A percentile compares a stretch with the other conserved stretches of the same genome.
Conservation (phyloP, 2,329 filamentous ascomycete genomes). For the Penicillium sp. region DNA sequence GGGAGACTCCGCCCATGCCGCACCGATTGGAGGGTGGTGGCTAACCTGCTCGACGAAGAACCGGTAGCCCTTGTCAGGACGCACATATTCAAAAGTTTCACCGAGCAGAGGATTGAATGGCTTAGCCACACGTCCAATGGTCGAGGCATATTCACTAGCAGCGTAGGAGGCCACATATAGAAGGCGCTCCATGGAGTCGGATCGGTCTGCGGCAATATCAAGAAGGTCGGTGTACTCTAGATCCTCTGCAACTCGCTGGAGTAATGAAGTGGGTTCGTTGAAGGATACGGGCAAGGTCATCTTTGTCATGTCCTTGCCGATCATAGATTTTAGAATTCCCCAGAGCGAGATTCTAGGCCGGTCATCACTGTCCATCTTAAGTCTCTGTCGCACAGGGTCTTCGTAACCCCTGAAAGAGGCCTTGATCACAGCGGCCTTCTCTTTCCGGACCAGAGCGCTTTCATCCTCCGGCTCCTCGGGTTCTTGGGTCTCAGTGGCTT, state of each 20-base stretch:
- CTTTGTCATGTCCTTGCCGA: conserved; percentile 99
- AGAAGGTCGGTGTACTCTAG: conserved; percentile 97
- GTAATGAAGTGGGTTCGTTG: conserved; percentile 93
- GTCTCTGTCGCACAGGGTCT: conserved; percentile 72
- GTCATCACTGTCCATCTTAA: conserved; percentile 90
- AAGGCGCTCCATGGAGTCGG: conserved; percentile 85
- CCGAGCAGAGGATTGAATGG: conserved; percentile 96
- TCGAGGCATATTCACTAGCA: conserved; percentile 93
- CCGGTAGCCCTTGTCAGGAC: conserved; percentile 94
- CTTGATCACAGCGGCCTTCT: conserved; percentile 64
- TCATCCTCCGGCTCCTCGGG: conserved; percentile 47
- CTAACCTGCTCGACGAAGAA: conserved; percentile 99
- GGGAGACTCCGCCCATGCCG: conserved; percentile 86
- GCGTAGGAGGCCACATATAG: conserved; percentile 96
- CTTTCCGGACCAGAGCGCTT: conserved; percentile 44
- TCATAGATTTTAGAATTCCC: conserved; percentile 98
- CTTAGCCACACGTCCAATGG: conserved; percentile 93
- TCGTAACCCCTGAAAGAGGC: conserved; percentile 88
- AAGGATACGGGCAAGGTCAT: conserved; percentile 98
- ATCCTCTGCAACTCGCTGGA: conserved; percentile 93
- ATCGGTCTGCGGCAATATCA: conserved; percentile 79
- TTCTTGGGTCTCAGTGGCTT: conserved; percentile 43
- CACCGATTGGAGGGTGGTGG: conserved; percentile 92
- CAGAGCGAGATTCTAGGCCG: conserved; percentile 92
- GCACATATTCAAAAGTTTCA: conserved; percentile 94